phyloP scores from a whole-genome alignment of 352 stramenopile species.

The Pythium rhizo-oryzae region DNA sequence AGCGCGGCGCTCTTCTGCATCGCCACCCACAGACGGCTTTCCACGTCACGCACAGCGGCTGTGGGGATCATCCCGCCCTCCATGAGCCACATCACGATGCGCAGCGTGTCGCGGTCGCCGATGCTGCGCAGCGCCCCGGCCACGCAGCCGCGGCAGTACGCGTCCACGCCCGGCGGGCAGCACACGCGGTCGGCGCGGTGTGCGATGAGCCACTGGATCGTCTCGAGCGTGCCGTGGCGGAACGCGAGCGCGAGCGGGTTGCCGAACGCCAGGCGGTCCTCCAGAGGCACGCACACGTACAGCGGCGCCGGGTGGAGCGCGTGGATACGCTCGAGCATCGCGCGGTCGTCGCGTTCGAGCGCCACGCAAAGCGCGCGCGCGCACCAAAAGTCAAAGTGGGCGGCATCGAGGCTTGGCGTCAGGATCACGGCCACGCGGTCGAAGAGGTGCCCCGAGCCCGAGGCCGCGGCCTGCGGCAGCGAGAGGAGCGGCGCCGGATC shows the following conservation, averaged over 20 bases:
- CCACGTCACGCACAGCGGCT: no score
- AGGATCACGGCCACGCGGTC: neutral
- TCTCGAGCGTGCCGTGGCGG: slow-evolving; percentile 1
- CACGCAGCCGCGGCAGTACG: slow-evolving; percentile 1
- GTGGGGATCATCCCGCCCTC: neutral
- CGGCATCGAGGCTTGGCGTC: neutral
- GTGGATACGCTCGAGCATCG: neutral
- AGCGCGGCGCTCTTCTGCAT: neutral
- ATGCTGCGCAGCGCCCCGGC: neutral
- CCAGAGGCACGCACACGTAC: neutral
- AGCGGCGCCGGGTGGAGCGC: neutral
- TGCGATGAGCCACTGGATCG: slow-evolving; percentile 4
- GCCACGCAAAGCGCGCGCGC: slow-evolving; percentile 4
- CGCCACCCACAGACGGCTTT: neutral
- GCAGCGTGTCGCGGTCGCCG: slow-evolving; percentile 2
- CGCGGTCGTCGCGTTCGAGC: slow-evolving; percentile 8
- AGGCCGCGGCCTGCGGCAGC: no score
- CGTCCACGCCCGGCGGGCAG: neutral
- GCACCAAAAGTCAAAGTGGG: neutral
- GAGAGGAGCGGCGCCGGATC: neutral
- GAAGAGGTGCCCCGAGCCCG: neutral
- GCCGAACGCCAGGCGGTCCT: no score
- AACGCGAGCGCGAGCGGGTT: neutral
- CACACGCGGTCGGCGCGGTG: slow-evolving; percentile 8
- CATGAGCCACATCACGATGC: slow-evolving; percentile 2